phyloP scores from a whole-genome alignment of 2,329 filamentous ascomycete genomes.

The Remersonia thermophila region DNA sequence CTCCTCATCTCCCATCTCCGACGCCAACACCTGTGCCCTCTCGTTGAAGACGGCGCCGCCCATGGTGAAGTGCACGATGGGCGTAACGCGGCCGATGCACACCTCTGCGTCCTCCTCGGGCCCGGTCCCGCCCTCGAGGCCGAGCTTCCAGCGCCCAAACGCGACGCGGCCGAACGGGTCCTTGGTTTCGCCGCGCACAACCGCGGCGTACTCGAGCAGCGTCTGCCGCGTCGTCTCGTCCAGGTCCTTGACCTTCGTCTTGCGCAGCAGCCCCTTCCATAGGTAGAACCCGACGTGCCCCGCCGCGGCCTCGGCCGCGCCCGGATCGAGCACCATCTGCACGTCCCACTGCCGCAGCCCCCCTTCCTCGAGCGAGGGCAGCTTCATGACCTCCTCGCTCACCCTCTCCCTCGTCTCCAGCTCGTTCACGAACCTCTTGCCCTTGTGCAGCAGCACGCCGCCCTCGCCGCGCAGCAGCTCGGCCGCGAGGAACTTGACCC shows the following conservation, averaged over 20 bases:
- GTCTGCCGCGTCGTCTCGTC: slow-evolving; percentile 26
- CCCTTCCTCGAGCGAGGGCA: slow-evolving; percentile 18
- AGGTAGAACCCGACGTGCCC: slow-evolving; percentile 51
- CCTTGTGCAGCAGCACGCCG: slow-evolving; percentile 39
- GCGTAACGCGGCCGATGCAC: slow-evolving; percentile 48
- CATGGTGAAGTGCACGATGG: slow-evolving; percentile 56
- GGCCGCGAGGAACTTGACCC: slow-evolving; percentile 50
- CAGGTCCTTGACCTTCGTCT: slow-evolving; percentile 41
- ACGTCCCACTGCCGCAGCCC: slow-evolving; percentile 44
- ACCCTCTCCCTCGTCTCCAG: slow-evolving; percentile 46
- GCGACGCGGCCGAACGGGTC: slow-evolving; percentile 36
- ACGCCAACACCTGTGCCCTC: slow-evolving; percentile 36
- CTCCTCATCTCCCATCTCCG: slow-evolving; percentile 21
- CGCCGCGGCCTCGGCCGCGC: slow-evolving; percentile 36
- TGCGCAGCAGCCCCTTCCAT: slow-evolving; percentile 48
- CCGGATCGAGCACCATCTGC: slow-evolving; percentile 46
- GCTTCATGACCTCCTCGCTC: slow-evolving; percentile 37
- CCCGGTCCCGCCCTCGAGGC: slow-evolving; percentile 26
- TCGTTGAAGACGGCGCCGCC: slow-evolving; percentile 48
- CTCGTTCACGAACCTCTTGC: slow-evolving; percentile 49
- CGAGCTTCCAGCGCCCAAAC: slow-evolving; percentile 44
- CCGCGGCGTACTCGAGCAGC: slow-evolving; percentile 36
- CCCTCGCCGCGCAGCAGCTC: slow-evolving; percentile 52
- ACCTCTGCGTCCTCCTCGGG: slow-evolving; percentile 30
- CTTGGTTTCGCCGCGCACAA: slow-evolving; percentile 26